Evolutionary conservation across 495 filamentous ascomycete genomes (phyloP), one percentile per base, ranked within the genome.

Genomic region (Talaromyces trachyspermus): DNA sequence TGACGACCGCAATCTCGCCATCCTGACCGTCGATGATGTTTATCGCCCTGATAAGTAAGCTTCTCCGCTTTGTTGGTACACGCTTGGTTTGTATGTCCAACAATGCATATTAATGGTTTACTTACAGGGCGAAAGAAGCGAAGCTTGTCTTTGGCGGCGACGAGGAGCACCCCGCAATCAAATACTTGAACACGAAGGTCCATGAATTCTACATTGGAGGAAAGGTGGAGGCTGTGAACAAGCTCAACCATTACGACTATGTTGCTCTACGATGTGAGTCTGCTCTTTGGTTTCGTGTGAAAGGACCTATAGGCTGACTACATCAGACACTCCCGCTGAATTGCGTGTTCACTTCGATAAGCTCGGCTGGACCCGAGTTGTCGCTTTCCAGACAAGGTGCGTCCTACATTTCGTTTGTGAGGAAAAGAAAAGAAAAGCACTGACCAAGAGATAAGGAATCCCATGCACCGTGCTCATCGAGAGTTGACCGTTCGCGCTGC

Each of bases 221-320:
- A 62, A 95, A 88, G 78, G 69, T 98, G 44, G 87, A 96, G 54
- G 92, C 94, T 47, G 84, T 98, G 63, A 89, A 90, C 71, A 81
- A 85, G 60, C 76, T 95, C 26, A 88, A 91, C 71, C 94, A 98
- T 75, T 98, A 98, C 75, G 92, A 98, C 73, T 97, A 97, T 74
- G 88, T 96, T 55, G 94, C 81, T 61, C 79, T 95, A 47, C 82
- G 92, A 77, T 98, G 88, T 91, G 77, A 56, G 81, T 69, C n/a
- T 42, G 36, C 8, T 30, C 24, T n/a, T 24, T 38, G 19, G 17
- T 37, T 38, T 30, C 26, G 26, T n/a, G n/a, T n/a, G n/a, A n/a
- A 20, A 22, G 42, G 17, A 23, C 42, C 12, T 32, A 25, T 22
- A 43, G 48, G 37, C 57, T 57, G 48, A 55, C 40, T 48, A 48